phyloP scores from a whole-genome alignment of 768 basidiomycete species.

The Dacryopinax spathularia region DNA sequence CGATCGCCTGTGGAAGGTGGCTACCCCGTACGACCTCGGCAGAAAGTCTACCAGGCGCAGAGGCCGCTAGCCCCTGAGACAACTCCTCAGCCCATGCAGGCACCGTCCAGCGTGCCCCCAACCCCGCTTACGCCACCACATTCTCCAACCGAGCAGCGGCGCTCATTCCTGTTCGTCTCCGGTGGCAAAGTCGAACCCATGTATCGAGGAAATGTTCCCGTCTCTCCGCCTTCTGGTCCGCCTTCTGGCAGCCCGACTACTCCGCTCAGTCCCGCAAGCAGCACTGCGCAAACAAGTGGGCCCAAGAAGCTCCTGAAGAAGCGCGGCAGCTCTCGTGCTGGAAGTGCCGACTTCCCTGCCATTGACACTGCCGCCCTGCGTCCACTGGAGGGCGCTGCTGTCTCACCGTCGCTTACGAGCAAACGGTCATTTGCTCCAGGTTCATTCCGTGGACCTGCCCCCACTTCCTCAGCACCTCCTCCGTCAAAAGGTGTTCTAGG shows the following conservation, averaged over 20 bases:
- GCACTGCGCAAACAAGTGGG: no score
- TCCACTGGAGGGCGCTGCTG: not conserved
- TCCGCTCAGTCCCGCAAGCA: not conserved
- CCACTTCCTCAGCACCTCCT: not conserved
- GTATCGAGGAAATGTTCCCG: not conserved
- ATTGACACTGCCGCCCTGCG: not conserved
- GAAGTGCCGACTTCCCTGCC: not conserved
- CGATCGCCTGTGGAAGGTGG: no score
- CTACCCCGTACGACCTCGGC: no score
- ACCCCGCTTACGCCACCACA: not conserved
- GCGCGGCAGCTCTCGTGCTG: not conserved
- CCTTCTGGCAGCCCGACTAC: not conserved
- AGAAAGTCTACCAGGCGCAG: not conserved
- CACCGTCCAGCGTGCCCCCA: not conserved
- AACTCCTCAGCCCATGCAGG: not conserved
- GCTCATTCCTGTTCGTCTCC: not conserved
- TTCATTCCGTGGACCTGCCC: not conserved
- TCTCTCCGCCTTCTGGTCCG: not conserved
- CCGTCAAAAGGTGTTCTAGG: not conserved
- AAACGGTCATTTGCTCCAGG: not conserved
- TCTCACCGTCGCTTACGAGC: not conserved
- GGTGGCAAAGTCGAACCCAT: not conserved
- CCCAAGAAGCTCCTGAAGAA: not conserved
- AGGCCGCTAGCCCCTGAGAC: not conserved
- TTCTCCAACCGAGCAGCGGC: not conserved